These are phyloP conservation scores for Puccinia novopanici DNA, from an alignment of 1,284 basidiomycete species.

Conservation along the genomic window DNA sequence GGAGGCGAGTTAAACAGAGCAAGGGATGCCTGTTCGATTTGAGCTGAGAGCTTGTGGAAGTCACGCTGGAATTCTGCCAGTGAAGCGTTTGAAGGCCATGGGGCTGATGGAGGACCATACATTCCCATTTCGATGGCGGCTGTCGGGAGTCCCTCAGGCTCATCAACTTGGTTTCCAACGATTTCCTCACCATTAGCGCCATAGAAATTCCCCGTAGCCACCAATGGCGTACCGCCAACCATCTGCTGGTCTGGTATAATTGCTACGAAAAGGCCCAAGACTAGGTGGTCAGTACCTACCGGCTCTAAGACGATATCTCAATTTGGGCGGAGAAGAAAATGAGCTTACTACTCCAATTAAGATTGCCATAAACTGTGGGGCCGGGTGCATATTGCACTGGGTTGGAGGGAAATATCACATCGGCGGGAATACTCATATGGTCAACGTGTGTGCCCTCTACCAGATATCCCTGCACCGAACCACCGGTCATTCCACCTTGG, in stretches of 20 bases:
- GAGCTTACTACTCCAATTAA: not conserved
- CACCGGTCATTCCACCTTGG: too few relatives aligned
- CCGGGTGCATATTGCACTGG: not conserved
- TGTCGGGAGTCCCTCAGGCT: not conserved
- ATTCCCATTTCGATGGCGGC: not conserved
- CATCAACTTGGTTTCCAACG: not conserved
- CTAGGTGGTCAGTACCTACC: not conserved
- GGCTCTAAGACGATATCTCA: not conserved
- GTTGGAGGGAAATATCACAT: not conserved
- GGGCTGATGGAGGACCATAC: not conserved
- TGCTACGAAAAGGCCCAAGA: not conserved
- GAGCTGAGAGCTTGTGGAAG: not conserved
- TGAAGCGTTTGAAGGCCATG: not conserved
- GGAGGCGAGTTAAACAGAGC: conserved; percentile 1
- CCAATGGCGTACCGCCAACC: not conserved
- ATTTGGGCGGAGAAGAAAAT: not conserved
- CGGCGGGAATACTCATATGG: not conserved
- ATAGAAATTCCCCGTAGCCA: not conserved
- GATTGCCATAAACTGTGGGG: not conserved
- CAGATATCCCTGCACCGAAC: not conserved
- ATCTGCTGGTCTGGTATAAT: not conserved
- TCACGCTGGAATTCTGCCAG: conserved; percentile 1
- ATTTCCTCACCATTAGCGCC: not conserved
- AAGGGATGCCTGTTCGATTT: not conserved
- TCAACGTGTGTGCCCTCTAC: not conserved